Percentiles rank a stretch among this genome's conserved stretches.
These are phyloP conservation scores for Boletus sensibilis DNA, from an alignment of 768 basidiomycete species.

Conservation along the genomic window DNA sequence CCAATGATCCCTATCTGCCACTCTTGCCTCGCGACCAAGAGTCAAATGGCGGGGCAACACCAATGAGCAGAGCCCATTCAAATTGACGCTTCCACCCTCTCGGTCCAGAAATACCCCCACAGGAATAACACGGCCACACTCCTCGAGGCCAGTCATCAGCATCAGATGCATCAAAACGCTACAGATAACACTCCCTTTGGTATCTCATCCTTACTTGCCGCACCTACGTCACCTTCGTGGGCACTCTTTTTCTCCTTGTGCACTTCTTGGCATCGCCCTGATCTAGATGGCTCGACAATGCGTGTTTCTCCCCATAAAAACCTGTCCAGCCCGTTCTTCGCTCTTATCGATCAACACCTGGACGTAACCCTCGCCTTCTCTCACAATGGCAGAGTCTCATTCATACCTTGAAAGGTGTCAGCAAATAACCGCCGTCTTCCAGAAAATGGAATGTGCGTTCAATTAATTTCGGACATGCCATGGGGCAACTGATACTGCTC, in stretches of 20 bases:
- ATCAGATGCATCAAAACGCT: background rate
- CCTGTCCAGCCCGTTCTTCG: background rate
- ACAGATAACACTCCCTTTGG: background rate
- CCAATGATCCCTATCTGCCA: background rate
- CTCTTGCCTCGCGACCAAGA: conserved; percentile 4
- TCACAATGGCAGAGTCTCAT: background rate
- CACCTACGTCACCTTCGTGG: background rate
- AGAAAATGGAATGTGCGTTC: conserved; percentile 15
- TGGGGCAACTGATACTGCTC: background rate
- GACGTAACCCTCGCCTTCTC: conserved; percentile 5
- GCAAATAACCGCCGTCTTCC: conserved; percentile 13
- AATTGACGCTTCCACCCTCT: background rate
- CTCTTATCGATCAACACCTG: conserved; percentile 1
- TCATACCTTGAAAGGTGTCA: background rate
- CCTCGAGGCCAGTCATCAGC: background rate
- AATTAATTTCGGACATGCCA: conserved; percentile 12
- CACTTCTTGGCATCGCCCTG: background rate
- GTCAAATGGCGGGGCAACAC: conserved; percentile 4
- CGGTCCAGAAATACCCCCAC: conserved; percentile 1
- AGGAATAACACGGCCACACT: background rate
- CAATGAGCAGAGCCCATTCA: conserved; percentile 1
- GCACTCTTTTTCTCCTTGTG: background rate
- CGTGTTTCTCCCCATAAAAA: background rate
- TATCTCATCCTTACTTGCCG: background rate
- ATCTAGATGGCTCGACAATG: background rate